Conservation (phyloP, 2,329 filamentous ascomycete genomes). For the Xylariales sp. region DNA sequence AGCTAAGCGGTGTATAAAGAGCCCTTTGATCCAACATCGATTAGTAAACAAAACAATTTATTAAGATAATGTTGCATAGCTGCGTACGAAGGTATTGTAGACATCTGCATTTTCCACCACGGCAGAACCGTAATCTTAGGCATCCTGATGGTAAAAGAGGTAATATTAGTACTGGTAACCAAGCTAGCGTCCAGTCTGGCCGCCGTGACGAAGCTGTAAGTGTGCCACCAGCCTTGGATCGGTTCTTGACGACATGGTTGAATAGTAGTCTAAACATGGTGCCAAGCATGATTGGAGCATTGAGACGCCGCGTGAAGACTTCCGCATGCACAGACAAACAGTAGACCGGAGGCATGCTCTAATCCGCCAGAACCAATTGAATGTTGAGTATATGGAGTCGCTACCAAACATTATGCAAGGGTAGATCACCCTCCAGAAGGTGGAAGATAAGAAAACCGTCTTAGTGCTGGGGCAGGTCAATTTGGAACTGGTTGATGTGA, state of each 20-base stretch:
- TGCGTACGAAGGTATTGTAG: slow-evolving; percentile 30
- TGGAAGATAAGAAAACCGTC: slow-evolving; percentile 45
- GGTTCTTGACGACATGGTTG: slow-evolving; percentile 50
- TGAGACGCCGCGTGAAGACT: slow-evolving; percentile 44
- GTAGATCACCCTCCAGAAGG: slow-evolving; percentile 55
- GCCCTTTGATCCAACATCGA: slow-evolving; percentile 1
- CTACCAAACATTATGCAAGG: slow-evolving; percentile 50
- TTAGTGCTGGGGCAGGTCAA: slow-evolving; percentile 38
- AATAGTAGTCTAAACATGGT: slow-evolving; percentile 53
- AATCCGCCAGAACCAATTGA: slow-evolving; percentile 52
- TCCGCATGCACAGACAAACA: slow-evolving; percentile 39
- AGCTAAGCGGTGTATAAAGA: slow-evolving; percentile 6
- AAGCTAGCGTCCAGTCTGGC: slow-evolving; percentile 34
- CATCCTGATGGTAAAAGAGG: slow-evolving; percentile 32
- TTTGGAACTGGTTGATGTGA: no score
- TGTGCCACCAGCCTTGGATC: slow-evolving; percentile 55
- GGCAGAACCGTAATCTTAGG: slow-evolving; percentile 31
- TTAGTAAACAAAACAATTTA: not conserved
- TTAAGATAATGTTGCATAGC: slow-evolving; percentile 7
- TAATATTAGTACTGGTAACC: slow-evolving; percentile 30
- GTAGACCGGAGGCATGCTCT: slow-evolving; percentile 43
- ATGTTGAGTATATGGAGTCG: slow-evolving; percentile 43
- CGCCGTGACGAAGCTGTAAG: slow-evolving; percentile 36
- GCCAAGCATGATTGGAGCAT: slow-evolving; percentile 54
- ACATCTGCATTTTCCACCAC: slow-evolving; percentile 50